Evolutionary conservation across 371 early-diverging fungal species (phyloP).

Genomic region (Furculomyces boomerangus): DNA sequence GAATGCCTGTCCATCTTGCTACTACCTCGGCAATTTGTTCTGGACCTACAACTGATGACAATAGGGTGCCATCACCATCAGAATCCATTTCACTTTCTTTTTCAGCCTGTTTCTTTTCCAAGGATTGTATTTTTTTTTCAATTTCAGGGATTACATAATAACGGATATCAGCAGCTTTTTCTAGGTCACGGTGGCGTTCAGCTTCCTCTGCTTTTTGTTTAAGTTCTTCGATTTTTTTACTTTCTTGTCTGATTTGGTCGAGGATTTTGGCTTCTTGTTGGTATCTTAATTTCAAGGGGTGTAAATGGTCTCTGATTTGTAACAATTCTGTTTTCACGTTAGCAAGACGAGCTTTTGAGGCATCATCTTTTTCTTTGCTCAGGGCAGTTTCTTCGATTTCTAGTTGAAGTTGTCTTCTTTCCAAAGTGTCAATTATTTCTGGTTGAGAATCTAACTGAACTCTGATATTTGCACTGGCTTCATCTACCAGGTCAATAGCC

Average conservation of each 20-base stretch:
- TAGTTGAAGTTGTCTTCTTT: constrained; percentile 71
- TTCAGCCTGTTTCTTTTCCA: constrained; percentile 27
- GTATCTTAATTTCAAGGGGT: constrained; percentile 73
- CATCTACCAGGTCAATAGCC: constrained; percentile 72
- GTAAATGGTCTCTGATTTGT: constrained; percentile 58
- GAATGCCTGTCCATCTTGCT: constrained; percentile 63
- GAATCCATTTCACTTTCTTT: constrained; percentile 10
- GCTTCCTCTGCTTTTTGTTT: constrained; percentile 72
- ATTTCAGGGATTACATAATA: constrained; percentile 57
- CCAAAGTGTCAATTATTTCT: constrained; percentile 84
- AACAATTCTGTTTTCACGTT: constrained; percentile 71
- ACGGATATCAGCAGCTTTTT: constrained; percentile 43
- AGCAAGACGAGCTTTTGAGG: constrained; percentile 46
- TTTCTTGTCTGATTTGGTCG: constrained; percentile 70
- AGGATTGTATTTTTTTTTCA: constrained; percentile 28
- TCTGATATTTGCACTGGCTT: constrained; percentile 86
- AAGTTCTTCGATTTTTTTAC: constrained; percentile 74
- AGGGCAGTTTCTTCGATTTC: constrained; percentile 91
- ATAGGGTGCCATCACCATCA: constrained; percentile 20
- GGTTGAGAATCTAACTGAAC: constrained; percentile 92
- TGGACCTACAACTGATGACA: constrained; percentile 34
- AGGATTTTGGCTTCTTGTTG: constrained; percentile 59
- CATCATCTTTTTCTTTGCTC: constrained; percentile 74
- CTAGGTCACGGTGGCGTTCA: constrained; percentile 49
- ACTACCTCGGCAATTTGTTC: constrained; percentile 58